Evolutionary conservation across 192 early-diverging fungal species (phyloP).

Genomic region (Ambispora gerdemannii): DNA sequence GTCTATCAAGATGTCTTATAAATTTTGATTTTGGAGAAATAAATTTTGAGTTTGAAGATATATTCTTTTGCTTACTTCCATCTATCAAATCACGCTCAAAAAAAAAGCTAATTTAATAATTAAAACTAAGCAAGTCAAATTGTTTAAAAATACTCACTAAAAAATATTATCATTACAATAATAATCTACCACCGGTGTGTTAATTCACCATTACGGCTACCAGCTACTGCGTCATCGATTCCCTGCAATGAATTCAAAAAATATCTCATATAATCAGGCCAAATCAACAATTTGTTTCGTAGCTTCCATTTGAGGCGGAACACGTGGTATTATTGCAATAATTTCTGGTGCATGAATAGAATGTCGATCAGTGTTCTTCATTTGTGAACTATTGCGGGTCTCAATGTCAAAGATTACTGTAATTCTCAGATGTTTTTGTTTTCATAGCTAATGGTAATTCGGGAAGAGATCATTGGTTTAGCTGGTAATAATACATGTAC

Average conservation of each 20-base stretch:
- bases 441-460: background rate
- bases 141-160: no score
- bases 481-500: background rate
- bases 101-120: no score
- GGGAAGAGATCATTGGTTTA: background rate
- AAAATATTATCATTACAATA: no score
- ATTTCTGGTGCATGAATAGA: conserved; percentile 7
- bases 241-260: conserved; percentile 35
- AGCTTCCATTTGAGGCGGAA: background rate
- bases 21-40: no score
- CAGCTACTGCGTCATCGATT: conserved; percentile 36
- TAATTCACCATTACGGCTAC: conserved; percentile 31
- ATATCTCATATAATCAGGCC: conserved; percentile 32
- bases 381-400: background rate
- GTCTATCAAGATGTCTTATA: no score
- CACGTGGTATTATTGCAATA: background rate
- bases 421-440: no score
- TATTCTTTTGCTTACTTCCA: no score
- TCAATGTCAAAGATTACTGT: no score
- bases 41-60: no score
- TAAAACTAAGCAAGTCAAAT: no score
- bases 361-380: background rate
- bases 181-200: no score
- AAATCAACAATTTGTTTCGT: background rate
- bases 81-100: no score